phyloP scores from a whole-genome alignment of 139 green algal genomes.

The Asterochloris sp. region DNA sequence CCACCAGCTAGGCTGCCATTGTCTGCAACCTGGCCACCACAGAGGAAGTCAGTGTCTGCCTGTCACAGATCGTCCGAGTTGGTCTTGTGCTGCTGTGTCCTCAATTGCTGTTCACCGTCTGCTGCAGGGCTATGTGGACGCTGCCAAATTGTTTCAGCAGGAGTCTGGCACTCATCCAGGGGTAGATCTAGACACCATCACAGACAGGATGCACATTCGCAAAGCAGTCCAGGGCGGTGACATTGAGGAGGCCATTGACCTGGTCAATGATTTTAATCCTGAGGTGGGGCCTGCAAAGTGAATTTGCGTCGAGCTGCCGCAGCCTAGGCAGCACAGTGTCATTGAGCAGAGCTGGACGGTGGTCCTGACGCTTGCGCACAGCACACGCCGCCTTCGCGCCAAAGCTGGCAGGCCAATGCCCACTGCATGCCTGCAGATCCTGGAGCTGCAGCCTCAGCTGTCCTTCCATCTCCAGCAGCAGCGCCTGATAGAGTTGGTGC shows the following conservation, averaged over 20 bases:
- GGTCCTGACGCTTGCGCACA: background rate
- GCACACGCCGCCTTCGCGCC: too few relatives aligned
- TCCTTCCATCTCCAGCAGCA: slow-evolving; percentile 97
- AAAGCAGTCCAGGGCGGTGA: slow-evolving; percentile 78
- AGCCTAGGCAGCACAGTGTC: background rate
- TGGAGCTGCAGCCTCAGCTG: slow-evolving; percentile 79
- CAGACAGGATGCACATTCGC: slow-evolving; percentile 87
- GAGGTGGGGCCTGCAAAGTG: slow-evolving; percentile 46
- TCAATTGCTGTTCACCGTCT: background rate
- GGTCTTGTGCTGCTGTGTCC: background rate
- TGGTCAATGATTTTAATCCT: slow-evolving; percentile 88
- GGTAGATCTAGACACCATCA: slow-evolving; percentile 76
- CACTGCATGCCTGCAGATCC: slow-evolving; percentile 54
- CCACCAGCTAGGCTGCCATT: too few relatives aligned
- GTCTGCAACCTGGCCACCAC: too few relatives aligned
- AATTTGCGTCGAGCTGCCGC: too few relatives aligned
- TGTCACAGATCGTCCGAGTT: background rate
- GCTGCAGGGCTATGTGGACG: slow-evolving; percentile 89
- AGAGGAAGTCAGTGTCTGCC: background rate
- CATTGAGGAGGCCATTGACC: slow-evolving; percentile 80
- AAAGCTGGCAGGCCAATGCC: background rate
- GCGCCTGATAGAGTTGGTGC: slow-evolving; percentile 93
- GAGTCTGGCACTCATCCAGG: slow-evolving; percentile 75
- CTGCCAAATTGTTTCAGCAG: slow-evolving; percentile 77
- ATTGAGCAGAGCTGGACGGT: background rate